phyloP scores from a whole-genome alignment of 352 stramenopile species.

The Pythium rishiriense region DNA sequence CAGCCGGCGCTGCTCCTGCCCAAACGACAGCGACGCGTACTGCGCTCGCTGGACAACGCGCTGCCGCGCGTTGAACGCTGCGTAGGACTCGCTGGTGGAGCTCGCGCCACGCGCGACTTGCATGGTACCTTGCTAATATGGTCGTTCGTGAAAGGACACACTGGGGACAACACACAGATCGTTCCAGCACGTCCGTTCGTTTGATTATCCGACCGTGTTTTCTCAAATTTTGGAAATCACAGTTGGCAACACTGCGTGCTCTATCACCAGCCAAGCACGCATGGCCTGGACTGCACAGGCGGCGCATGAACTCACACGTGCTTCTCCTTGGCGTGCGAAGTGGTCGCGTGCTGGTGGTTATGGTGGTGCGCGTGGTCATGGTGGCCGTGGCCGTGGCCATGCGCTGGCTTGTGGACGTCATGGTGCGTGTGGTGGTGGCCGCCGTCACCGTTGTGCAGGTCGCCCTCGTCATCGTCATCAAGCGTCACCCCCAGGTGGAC shows the following conservation, averaged over 20 bases:
- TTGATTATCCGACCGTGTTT: background rate
- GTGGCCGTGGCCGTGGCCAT: conserved; percentile 2
- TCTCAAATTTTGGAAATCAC: conserved; percentile 18
- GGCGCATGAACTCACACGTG: conserved; percentile 22
- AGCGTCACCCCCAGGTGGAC: conserved; percentile 29
- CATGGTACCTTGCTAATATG: background rate
- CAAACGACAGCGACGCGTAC: conserved; percentile 16
- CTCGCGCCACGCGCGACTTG: conserved; percentile 1
- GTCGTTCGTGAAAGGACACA: conserved; percentile 2
- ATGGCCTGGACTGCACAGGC: background rate
- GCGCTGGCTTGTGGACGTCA: conserved; percentile 18
- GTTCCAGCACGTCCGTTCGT: background rate
- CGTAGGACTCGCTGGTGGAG: background rate
- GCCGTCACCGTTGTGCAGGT: background rate
- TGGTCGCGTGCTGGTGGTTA: conserved; percentile 8
- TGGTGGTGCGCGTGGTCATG: conserved; percentile 15
- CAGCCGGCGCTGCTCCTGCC: conserved; percentile 25
- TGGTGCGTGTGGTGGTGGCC: conserved; percentile 12
- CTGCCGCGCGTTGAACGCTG: background rate
- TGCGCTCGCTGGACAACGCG: background rate
- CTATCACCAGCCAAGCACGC: background rate
- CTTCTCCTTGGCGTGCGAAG: conserved; percentile 18
- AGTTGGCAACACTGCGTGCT: background rate
- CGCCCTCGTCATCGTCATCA: conserved; percentile 19
- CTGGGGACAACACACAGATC: background rate